These are phyloP conservation scores for Hyaloscypha hepaticicola DNA, from an alignment of 495 filamentous ascomycete species.

Conservation along the genomic window DNA sequence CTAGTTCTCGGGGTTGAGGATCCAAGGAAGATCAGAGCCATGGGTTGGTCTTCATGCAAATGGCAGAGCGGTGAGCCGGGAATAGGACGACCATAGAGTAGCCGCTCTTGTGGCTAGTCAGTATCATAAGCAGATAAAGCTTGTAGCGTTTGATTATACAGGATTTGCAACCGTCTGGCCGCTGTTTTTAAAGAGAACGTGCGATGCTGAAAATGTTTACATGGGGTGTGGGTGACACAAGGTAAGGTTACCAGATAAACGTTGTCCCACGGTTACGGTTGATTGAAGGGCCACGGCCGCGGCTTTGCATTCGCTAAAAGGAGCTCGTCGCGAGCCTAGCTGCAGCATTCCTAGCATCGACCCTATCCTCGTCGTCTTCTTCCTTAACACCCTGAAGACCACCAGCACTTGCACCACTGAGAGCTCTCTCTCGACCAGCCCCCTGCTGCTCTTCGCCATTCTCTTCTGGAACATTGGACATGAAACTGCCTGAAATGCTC, in stretches of 20 bases:
- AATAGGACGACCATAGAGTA: neutral
- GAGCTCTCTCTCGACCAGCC: conserved; percentile 57
- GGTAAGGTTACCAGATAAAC: neutral
- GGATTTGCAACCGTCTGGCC: neutral
- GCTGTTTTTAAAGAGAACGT: neutral
- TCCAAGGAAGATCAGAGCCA: neutral
- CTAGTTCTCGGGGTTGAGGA: neutral
- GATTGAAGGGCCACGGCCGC: neutral
- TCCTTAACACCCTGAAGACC: conserved; percentile 62
- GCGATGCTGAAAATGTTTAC: neutral
- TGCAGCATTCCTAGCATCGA: conserved; percentile 94
- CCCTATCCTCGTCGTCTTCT: conserved; percentile 89
- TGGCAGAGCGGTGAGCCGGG: neutral
- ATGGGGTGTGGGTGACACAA: neutral
- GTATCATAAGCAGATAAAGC: neutral
- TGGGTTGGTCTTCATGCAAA: neutral
- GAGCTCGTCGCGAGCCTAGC: conserved; percentile 91
- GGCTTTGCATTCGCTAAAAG: conserved; percentile 53
- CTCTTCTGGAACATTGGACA: conserved; percentile 46
- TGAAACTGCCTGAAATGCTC: conserved; percentile 72
- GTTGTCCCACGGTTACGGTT: neutral
- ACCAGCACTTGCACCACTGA: conserved; percentile 48
- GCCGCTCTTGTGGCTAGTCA: neutral
- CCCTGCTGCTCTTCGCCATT: conserved; percentile 45
- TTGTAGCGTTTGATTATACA: neutral